phyloP scores from a whole-genome alignment of 495 filamentous ascomycete species.

The Stereocaulon alpinum region DNA sequence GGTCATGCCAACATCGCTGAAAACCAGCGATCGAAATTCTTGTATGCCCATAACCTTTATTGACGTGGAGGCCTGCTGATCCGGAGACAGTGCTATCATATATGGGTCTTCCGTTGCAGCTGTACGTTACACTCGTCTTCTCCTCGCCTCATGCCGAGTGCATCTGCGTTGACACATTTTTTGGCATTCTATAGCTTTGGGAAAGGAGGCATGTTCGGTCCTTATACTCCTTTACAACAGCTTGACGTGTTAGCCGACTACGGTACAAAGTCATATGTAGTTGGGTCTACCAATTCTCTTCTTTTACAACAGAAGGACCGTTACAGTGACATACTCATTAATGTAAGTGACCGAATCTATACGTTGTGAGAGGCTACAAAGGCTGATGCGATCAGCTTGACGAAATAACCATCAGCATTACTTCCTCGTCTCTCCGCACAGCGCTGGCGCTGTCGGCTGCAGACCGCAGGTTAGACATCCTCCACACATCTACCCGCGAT shows the following conservation, averaged over 20 bases:
- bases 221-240: slow-evolving; percentile 93
- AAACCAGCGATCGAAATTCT: slow-evolving; percentile 84
- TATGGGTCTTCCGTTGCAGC: slow-evolving; percentile 88
- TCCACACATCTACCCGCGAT: slow-evolving; percentile 61
- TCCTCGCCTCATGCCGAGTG: too few species aligned
- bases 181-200: slow-evolving; percentile 46
- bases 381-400: slow-evolving; percentile 52
- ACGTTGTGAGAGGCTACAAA: background rate
- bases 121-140: slow-evolving; percentile 28
- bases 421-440: slow-evolving; percentile 62
- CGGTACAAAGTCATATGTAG: slow-evolving; percentile 93
- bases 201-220: slow-evolving; percentile 89
- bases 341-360: slow-evolving; percentile 37
- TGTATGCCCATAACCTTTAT: slow-evolving; percentile 28
- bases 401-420: slow-evolving; percentile 75
- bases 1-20: slow-evolving; percentile 70
- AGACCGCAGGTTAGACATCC: slow-evolving; percentile 92
- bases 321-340: slow-evolving; percentile 96
- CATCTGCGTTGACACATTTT: background rate
- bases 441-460: slow-evolving; percentile 74
- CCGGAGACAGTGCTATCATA: slow-evolving; percentile 59
- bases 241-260: slow-evolving; percentile 88
- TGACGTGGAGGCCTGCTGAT: slow-evolving; percentile 22
- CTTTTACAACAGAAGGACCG: slow-evolving; percentile 88
- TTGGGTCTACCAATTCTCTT: slow-evolving; percentile 92